Evolutionary conservation across 331 rosid species (phyloP), one percentile per base, ranked within the genome.

Genomic region (Malus hybrid): DNA sequence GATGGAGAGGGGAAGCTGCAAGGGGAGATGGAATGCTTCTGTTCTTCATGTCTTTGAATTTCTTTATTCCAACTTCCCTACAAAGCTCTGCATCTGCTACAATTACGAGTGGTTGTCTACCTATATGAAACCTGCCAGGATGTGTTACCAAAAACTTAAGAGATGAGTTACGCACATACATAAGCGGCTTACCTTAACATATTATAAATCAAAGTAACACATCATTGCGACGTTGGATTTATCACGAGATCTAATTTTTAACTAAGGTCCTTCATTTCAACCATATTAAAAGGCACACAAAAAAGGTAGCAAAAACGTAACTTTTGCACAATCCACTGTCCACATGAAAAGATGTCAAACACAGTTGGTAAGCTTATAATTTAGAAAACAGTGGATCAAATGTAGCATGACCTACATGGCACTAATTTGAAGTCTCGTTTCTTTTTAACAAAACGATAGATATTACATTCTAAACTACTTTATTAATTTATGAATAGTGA

Each of bases 11-110:
- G 68, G 97, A 86, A 56, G 96, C 96, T 19, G 96, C 71, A 46
- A 94, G 87, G 20, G 99, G 99, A 48, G 99, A 90, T 18, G 99
- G 99, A 66, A 89, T 80, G 74, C 97, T 94, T 88, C 99, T 81
- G 77, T 92, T 89, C 64, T 90, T 67, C 28, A 94, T 77, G 78
- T 90, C 90, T 75, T 90, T 92, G 83, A 90, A 92, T 72, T 89
- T 94, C 81, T 78, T 94, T 2, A 89, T 90, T 32, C 97, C 97
- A 2, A 69, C 99, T 77, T 94, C 99, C 79, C 76, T 92, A 65
- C 97, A 94, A 19, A 94, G 90, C 85, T 92, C 97, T 56, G 97
- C 84, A 79, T 92, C 96, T 79, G 97, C 97, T 36, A 94, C 80
- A 33, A 92, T 92, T 84, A 94, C 84, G 46, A 92, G 70, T 72